Percentiles rank a stretch among this genome's conserved stretches.
phyloP scores from a whole-genome alignment of 2,329 filamentous ascomycete genomes.

The Aspergillus brasiliensis region DNA sequence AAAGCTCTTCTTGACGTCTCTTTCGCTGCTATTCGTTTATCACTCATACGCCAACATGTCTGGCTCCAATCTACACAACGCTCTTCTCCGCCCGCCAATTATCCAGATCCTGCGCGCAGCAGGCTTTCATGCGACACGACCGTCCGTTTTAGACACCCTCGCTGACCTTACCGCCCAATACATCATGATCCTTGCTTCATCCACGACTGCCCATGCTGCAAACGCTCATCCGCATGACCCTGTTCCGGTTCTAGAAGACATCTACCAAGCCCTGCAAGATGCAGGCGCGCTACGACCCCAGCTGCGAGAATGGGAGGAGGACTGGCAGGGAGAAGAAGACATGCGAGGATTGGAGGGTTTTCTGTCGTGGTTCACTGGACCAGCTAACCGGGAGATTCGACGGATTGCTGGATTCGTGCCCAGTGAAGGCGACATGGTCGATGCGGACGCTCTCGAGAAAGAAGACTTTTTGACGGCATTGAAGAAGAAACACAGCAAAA shows the following conservation, averaged over 20 bases:
- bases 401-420: conserved; percentile 75
- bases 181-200: conserved; percentile 71
- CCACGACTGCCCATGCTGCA: conserved; percentile 70
- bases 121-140: conserved; percentile 81
- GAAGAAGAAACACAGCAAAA: conserved; percentile 91
- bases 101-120: conserved; percentile 90
- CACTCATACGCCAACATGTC: conserved; percentile 41
- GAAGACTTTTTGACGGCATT: conserved; percentile 74
- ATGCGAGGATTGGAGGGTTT: conserved; percentile 76
- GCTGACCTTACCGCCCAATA: conserved; percentile 85
- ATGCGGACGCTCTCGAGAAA: conserved; percentile 56
- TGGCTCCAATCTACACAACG: conserved; percentile 63
- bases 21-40: neutral
- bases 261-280: conserved; percentile 83
- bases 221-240: conserved; percentile 67
- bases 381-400: conserved; percentile 75
- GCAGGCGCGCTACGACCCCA: conserved; percentile 73
- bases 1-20: neutral
- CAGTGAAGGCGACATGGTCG: conserved; percentile 53
- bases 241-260: conserved; percentile 70
- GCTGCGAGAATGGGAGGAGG: conserved; percentile 67
- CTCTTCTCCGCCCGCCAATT: conserved; percentile 80
- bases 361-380: conserved; percentile 74
- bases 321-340: conserved; percentile 73
- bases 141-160: conserved; percentile 82